Conservation (phyloP, 176 grass and related monocot species). For the Zea mays region DNA sequence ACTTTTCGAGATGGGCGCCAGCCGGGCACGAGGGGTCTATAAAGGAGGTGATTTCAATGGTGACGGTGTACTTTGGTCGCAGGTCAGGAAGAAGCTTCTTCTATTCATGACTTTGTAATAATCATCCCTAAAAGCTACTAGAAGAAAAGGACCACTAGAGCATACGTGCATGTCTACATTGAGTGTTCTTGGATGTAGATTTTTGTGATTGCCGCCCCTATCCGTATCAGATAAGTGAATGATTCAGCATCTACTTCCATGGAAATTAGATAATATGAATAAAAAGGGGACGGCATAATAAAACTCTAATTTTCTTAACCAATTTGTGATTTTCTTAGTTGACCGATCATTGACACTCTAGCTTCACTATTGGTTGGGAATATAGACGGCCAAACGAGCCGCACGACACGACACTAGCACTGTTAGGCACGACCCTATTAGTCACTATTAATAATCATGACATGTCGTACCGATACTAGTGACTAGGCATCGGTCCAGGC, state of each 20-base stretch:
- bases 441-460: no score
- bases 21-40: not conserved
- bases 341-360: not conserved
- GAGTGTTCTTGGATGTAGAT: not conserved
- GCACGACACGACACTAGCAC: no score
- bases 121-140: not conserved
- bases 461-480: no score
- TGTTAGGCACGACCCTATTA: no score
- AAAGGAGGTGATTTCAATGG: not conserved
- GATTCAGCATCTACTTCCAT: not conserved
- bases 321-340: not conserved
- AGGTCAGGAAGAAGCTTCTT: constrained; percentile 14
- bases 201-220: not conserved
- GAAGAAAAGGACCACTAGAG: not conserved
- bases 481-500: no score
- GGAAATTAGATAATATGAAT: not conserved
- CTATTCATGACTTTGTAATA: not conserved
- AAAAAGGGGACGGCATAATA: not conserved
- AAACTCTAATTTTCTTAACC: not conserved
- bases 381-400: no score
- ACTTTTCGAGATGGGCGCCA: not conserved
- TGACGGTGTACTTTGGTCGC: not conserved
- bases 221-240: constrained; percentile 19
- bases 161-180: not conserved
- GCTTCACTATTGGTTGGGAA: no score